Evolutionary conservation across 2,329 filamentous ascomycete genomes (phyloP), one percentile per base, ranked within the genome.

Genomic region (Colletotrichum tabaci): DNA sequence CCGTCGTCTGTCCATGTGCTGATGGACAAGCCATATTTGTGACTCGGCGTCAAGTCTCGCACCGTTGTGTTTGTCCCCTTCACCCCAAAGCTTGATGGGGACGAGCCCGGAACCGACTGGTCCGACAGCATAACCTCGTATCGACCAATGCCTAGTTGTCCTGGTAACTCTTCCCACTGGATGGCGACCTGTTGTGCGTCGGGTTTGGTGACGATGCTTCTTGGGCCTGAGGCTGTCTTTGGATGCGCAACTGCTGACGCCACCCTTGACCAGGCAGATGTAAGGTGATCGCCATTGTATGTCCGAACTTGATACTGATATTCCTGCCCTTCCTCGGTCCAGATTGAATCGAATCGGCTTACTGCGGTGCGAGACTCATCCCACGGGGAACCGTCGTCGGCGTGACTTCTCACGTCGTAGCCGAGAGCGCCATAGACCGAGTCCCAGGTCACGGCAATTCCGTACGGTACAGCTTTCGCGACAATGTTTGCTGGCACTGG

Each of bases 341-440:
- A 71, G 18, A 30, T 55, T 7, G 55, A 63, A n/a, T 67, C 55
- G 23, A 26, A 55, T n/a, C 47, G 23, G 3, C 55, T 74, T 4
- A 40, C 52, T 13, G 61, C 61, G 38, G 44, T 15, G 4, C 53
- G 56, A 38, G 60, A 64, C 23, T 63, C n/a, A 0, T 38, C 15
- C 73, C 74, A 74, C 3, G 44, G 18, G 1, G 30, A 44, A 10
- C 35, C 23, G 2, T 55, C 61, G 12, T 23, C 1, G 7, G 38
- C 49, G 4, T 63, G 55, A 23, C 44, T 62, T 52, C 72, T 71
- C 9, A 75, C 53, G 21, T 71, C 71, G 23, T 74, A 74, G 3
- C 74, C 75, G 3, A 69, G 72, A 0, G 77, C 77, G n/a, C 77
- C 76, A 55, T 76, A 77, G 2, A 77, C 72, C 10, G 58, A 4